Conservation (phyloP, 495 filamentous ascomycete genomes). For the Penicillium goetzii region DNA sequence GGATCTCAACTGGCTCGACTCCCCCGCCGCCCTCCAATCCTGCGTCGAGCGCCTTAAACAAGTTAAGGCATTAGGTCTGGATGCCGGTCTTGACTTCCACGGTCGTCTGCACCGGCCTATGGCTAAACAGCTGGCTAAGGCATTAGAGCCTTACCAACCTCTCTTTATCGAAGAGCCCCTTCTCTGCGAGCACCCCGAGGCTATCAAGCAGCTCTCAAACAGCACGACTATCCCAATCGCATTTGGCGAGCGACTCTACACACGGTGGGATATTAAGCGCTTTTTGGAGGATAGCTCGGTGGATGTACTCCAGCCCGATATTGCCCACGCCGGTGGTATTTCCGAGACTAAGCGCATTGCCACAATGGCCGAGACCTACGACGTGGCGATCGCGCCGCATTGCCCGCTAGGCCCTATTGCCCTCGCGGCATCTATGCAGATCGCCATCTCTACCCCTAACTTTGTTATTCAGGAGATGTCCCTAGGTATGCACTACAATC, state of each 20-base stretch:
- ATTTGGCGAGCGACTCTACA: slow-evolving; percentile 75
- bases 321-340: slow-evolving; percentile 78
- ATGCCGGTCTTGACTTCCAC: slow-evolving; percentile 79
- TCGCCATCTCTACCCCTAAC: slow-evolving; percentile 68
- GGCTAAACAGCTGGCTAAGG: slow-evolving; percentile 79
- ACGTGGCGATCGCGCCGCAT: slow-evolving; percentile 78
- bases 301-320: slow-evolving; percentile 78
- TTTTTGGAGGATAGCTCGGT: slow-evolving; percentile 72
- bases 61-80: slow-evolving; percentile 73
- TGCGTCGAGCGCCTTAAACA: slow-evolving; percentile 70
- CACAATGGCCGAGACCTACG: slow-evolving; percentile 75
- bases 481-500: slow-evolving; percentile 80
- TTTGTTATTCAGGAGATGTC: slow-evolving; percentile 86
- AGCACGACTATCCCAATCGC: slow-evolving; percentile 71
- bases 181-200: slow-evolving; percentile 71
- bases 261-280: slow-evolving; percentile 74
- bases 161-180: slow-evolving; percentile 83
- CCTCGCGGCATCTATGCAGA: slow-evolving; percentile 72
- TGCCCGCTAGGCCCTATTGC: slow-evolving; percentile 80
- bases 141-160: slow-evolving; percentile 70
- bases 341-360: slow-evolving; percentile 74
- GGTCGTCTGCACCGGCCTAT: slow-evolving; percentile 79
- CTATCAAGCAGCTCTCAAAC: slow-evolving; percentile 67
- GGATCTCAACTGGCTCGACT: slow-evolving; percentile 81
- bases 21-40: slow-evolving; percentile 62